Percentiles rank a stretch among this genome's conserved stretches.
Evolutionary conservation across 148 eudicot genomes (phyloP).

Genomic region (Silene latifolia): DNA sequence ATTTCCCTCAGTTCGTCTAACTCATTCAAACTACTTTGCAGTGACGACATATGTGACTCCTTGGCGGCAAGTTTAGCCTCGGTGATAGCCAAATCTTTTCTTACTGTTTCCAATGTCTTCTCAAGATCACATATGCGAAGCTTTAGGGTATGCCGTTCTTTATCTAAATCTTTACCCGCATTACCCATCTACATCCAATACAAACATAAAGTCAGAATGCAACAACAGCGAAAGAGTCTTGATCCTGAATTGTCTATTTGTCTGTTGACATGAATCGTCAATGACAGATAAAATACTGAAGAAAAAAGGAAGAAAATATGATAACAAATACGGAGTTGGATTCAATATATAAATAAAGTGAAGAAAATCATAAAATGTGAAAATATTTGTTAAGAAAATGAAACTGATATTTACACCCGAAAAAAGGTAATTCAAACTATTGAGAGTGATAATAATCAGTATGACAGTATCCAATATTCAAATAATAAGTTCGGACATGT

Average conservation of each 20-base stretch:
- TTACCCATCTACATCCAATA: constrained; percentile 43
- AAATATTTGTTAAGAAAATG: background rate
- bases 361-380: background rate
- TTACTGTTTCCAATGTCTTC: constrained; percentile 54
- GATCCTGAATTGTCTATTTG: too few species aligned
- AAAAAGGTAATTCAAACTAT: background rate
- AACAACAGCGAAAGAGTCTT: background rate
- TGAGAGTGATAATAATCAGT: background rate
- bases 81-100: constrained; percentile 41
- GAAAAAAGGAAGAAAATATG: background rate
- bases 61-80: constrained; percentile 57
- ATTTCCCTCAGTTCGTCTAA: constrained; percentile 88
- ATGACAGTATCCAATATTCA: background rate
- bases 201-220: constrained; percentile 18
- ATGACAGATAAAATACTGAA: background rate
- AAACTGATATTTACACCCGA: background rate
- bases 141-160: constrained; percentile 50
- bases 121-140: constrained; percentile 63
- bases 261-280: background rate
- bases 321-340: background rate
- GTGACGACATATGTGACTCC: constrained; percentile 49
- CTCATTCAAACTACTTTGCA: constrained; percentile 69
- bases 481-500: background rate
- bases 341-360: background rate
- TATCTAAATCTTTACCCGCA: constrained; percentile 47